Conservation (phyloP, 2,329 filamentous ascomycete genomes). For the Sclerotinia subarctica region DNA sequence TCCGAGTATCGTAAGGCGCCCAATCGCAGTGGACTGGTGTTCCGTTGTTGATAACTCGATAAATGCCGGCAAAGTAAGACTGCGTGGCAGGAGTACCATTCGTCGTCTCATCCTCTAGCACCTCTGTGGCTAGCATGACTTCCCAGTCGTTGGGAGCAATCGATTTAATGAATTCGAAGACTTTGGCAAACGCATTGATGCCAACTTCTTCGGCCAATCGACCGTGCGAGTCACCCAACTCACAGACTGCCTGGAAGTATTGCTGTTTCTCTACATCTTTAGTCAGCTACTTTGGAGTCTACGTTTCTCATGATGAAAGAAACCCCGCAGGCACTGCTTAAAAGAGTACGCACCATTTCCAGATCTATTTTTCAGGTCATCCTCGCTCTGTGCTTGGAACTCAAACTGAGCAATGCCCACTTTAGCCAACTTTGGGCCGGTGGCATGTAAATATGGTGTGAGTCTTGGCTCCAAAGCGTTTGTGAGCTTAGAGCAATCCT, state of each 20-base stretch:
- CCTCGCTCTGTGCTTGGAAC: constrained; percentile 12
- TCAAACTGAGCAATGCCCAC: constrained; percentile 17
- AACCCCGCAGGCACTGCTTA: background rate
- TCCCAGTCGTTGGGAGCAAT: constrained; percentile 12
- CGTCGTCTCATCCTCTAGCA: background rate
- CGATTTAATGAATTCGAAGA: constrained; percentile 12
- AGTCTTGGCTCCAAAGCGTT: background rate
- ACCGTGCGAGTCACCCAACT: background rate
- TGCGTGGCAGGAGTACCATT: background rate
- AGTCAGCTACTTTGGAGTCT: background rate
- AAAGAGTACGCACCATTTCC: constrained; percentile 6
- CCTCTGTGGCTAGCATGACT: constrained; percentile 12
- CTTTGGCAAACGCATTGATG: constrained; percentile 3
- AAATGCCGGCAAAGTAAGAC: constrained; percentile 42
- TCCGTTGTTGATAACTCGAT: constrained; percentile 37
- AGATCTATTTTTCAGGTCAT: constrained; percentile 15
- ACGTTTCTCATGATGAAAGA: background rate
- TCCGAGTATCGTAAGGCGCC: constrained; percentile 23
- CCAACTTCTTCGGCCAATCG: background rate
- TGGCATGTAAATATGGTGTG: constrained; percentile 15
- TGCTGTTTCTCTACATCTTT: constrained; percentile 1
- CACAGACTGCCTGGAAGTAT: constrained; percentile 10
- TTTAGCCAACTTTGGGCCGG: constrained; percentile 8
- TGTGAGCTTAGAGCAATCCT: background rate
- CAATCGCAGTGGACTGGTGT: constrained; percentile 36